Conservation (phyloP, 2,329 filamentous ascomycete species). For the Aplosporella prunicola region DNA sequence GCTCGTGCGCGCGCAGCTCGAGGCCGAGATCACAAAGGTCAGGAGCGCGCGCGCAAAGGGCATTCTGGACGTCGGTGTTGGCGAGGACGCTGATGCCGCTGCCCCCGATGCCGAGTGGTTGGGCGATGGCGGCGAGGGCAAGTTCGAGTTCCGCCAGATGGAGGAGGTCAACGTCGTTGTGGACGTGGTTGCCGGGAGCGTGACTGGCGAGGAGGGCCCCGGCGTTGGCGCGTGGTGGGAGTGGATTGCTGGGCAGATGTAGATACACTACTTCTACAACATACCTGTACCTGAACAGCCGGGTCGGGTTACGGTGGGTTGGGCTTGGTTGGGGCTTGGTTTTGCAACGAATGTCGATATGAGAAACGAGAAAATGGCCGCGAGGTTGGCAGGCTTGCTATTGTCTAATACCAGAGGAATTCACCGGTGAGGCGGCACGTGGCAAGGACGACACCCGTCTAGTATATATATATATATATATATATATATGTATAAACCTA, state of each 20-base stretch:
- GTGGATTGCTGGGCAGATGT: constrained; percentile 76
- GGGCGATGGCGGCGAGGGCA: constrained; percentile 66
- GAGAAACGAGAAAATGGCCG: no score
- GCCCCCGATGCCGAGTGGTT: constrained; percentile 57
- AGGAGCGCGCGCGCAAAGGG: constrained; percentile 66
- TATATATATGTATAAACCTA: no score
- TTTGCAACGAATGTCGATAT: no score
- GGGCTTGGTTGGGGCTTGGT: no score
- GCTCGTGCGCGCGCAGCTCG: constrained; percentile 64
- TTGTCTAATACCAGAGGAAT: no score
- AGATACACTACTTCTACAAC: no score
- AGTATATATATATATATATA: no score
- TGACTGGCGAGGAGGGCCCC: constrained; percentile 51
- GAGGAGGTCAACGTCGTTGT: constrained; percentile 73
- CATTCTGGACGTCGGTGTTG: constrained; percentile 71
- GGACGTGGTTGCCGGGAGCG: constrained; percentile 67
- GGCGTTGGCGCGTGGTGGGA: constrained; percentile 78
- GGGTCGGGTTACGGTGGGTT: no score
- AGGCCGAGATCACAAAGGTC: constrained; percentile 72
- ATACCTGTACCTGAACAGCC: no score
- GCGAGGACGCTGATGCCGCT: constrained; percentile 48
- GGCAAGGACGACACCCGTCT: no score
- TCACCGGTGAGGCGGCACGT: no score
- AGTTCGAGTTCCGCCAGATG: constrained; percentile 74
- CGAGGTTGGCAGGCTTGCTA: no score